These are phyloP conservation scores for Venturiaceae sp. DNA, from an alignment of 2,329 filamentous ascomycete species.

Conservation along the genomic window DNA sequence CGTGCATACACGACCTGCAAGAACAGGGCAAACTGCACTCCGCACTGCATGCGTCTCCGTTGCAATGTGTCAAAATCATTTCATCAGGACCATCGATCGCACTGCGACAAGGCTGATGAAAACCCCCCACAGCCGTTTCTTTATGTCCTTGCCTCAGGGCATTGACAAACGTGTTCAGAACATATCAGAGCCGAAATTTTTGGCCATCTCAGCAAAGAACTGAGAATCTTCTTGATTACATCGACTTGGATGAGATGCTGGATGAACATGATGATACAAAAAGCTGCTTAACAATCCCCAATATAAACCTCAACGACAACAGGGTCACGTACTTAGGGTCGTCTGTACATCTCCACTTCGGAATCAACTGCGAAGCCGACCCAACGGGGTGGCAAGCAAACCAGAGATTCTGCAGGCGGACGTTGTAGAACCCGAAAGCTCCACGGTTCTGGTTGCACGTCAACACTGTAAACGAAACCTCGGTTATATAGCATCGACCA, in stretches of 20 bases:
- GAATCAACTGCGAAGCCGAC: not conserved
- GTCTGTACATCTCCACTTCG: not conserved
- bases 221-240: too few relatives aligned
- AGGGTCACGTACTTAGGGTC: too few relatives aligned
- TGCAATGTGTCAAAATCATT: not conserved
- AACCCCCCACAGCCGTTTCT: not conserved
- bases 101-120: not conserved
- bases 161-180: too few relatives aligned
- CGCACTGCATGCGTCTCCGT: not conserved
- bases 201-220: too few relatives aligned
- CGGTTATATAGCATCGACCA: not conserved
- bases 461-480: not conserved
- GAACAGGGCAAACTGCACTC: not conserved
- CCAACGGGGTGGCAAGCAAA: not conserved
- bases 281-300: too few relatives aligned
- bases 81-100: not conserved
- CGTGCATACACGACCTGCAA: conserved; percentile 1
- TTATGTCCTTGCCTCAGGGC: too few relatives aligned
- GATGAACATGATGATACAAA: too few relatives aligned
- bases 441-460: not conserved
- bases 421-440: not conserved
- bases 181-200: too few relatives aligned
- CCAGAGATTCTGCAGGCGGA: not conserved
- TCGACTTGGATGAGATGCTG: too few relatives aligned
- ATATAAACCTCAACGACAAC: too few relatives aligned